phyloP scores from a whole-genome alignment of 2,329 filamentous ascomycete genomes.

The Pseudocercospora fuligena region DNA sequence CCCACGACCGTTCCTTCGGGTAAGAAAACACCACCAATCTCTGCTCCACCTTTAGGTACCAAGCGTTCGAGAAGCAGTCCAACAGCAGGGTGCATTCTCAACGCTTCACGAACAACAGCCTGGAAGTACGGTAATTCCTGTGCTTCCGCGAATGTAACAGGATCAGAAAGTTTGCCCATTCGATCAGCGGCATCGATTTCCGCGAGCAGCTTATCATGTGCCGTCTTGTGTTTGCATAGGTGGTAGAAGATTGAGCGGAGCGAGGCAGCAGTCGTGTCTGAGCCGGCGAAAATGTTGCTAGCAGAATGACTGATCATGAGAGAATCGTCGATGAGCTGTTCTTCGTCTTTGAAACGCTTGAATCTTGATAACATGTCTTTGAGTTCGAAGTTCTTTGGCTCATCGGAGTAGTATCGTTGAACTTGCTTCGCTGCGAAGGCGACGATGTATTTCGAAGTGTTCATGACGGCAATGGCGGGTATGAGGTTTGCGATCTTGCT shows the following conservation, averaged over 20 bases:
- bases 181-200: conserved; percentile 41
- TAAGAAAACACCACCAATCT: conserved; percentile 42
- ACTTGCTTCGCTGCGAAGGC: conserved; percentile 31
- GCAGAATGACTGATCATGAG: conserved; percentile 28
- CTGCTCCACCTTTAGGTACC: conserved; percentile 44
- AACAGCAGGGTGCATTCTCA: conserved; percentile 52
- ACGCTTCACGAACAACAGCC: conserved; percentile 51
- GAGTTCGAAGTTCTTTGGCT: conserved; percentile 26
- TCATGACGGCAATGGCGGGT: conserved; percentile 25
- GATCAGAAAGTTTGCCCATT: conserved; percentile 36
- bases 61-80: conserved; percentile 48
- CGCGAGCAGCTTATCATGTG: conserved; percentile 39
- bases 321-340: conserved; percentile 30
- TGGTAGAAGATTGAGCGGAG: conserved; percentile 45
- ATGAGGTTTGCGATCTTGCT: conserved; percentile 26
- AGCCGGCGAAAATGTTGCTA: conserved; percentile 56
- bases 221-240: conserved; percentile 41
- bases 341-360: conserved; percentile 31
- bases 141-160: conserved; percentile 39
- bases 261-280: conserved; percentile 41
- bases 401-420: conserved; percentile 28
- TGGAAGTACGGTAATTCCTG: conserved; percentile 48
- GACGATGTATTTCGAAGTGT: conserved; percentile 32
- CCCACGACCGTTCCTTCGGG: conserved; percentile 40
- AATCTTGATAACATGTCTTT: conserved; percentile 34